Conservation (phyloP, 768 basidiomycete genomes). For the Candolleomyces aberdarensis region DNA sequence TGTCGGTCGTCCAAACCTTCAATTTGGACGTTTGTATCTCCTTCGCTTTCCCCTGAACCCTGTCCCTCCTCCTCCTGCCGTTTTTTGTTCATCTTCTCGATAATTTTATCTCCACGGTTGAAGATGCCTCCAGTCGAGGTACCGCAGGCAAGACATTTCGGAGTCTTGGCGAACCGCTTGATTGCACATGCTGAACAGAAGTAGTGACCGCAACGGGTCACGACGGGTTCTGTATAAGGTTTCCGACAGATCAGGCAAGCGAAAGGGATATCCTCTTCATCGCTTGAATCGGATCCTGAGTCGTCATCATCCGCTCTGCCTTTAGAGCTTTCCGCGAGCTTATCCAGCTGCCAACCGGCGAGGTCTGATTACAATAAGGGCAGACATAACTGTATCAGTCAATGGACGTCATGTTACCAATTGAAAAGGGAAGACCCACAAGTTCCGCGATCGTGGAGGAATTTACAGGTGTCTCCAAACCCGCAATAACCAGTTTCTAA, state of each 20-base stretch:
- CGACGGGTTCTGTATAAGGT: conserved; percentile 91
- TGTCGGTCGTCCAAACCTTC: conserved; percentile 46
- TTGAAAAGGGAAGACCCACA: conserved; percentile 50
- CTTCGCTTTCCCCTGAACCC: conserved; percentile 36
- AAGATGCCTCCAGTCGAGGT: conserved; percentile 94
- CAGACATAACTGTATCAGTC: conserved; percentile 5
- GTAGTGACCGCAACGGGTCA: conserved; percentile 95
- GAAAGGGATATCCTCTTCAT: conserved; percentile 90
- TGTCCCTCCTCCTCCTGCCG: conserved; percentile 54
- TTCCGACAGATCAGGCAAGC: conserved; percentile 98
- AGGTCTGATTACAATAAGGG: conserved; percentile 53
- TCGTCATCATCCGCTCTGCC: conserved; percentile 45
- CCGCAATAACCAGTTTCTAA: conserved; percentile 98
- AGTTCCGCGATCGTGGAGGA: conserved; percentile 95
- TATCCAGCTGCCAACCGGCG: conserved; percentile 98
- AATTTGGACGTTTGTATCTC: conserved; percentile 48
- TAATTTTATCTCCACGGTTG: conserved; percentile 90
- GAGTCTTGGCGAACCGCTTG: conserved; percentile 90
- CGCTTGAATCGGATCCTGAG: conserved; percentile 62
- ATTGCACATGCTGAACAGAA: conserved; percentile 96
- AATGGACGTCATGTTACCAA: conserved; percentile 1
- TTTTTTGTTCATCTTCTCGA: conserved; percentile 81
- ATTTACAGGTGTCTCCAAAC: conserved; percentile 98
- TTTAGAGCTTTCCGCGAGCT: conserved; percentile 78
- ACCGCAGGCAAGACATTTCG: conserved; percentile 94